Conservation (phyloP, 139 green algal species). For the Micractinium sp. region DNA sequence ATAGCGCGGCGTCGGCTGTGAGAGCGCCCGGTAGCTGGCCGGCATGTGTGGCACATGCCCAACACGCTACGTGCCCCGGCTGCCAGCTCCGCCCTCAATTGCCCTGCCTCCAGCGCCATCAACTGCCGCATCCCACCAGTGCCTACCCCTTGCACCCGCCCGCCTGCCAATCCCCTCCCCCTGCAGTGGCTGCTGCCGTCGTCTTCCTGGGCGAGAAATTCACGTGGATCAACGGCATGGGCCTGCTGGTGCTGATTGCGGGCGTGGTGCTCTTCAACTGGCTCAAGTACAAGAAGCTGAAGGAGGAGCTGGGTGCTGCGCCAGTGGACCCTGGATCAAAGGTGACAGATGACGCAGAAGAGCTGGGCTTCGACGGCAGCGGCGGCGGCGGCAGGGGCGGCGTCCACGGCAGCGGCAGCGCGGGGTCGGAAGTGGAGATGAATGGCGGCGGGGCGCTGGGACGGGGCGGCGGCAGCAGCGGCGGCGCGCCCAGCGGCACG, state of each 20-base stretch:
- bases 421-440: neutral
- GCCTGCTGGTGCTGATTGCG: conserved; percentile 80
- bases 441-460: neutral
- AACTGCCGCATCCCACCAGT: neutral
- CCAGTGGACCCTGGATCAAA: neutral
- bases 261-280: conserved; percentile 90
- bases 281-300: conserved; percentile 74
- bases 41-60: conserved; percentile 29
- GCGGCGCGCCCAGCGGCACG: neutral
- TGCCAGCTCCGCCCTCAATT: too few relatives aligned
- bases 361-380: neutral
- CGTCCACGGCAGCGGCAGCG: neutral
- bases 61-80: neutral
- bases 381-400: neutral
- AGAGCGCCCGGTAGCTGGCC: too few relatives aligned
- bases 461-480: neutral
- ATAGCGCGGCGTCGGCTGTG: too few relatives aligned
- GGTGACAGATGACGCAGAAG: neutral
- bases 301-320: neutral
- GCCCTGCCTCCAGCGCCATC: neutral
- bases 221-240: conserved; percentile 76
- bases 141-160: too few relatives aligned
- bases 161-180: neutral
- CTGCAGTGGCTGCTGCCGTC: conserved; percentile 75
- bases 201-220: conserved; percentile 82